Conservation (phyloP, 257 asterid species). For the Ballota nigra region DNA sequence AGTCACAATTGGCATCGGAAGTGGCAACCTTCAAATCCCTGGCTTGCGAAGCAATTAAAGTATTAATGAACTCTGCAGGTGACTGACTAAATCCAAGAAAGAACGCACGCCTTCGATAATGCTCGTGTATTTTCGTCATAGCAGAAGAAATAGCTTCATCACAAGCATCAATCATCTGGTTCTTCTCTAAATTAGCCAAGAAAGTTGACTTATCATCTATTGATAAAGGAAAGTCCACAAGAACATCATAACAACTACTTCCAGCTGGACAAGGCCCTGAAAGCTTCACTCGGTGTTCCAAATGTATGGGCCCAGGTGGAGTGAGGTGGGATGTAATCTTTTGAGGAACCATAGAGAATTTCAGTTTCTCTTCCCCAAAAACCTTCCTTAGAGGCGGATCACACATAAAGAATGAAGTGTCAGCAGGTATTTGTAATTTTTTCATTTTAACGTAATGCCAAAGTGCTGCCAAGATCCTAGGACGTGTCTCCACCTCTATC, state of each 20-base stretch:
- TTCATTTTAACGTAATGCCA: slow-evolving; percentile 74
- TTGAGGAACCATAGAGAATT: slow-evolving; percentile 65
- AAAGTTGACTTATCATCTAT: slow-evolving; percentile 52
- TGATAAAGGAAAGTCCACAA: slow-evolving; percentile 68
- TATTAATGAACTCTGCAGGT: slow-evolving; percentile 80
- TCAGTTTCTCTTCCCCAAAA: slow-evolving; percentile 87
- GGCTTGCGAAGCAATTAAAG: slow-evolving; percentile 77
- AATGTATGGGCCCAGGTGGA: slow-evolving; percentile 77
- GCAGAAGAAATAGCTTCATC: slow-evolving; percentile 71
- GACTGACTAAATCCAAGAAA: slow-evolving; percentile 92
- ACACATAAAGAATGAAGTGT: slow-evolving; percentile 65
- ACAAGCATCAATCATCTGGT: slow-evolving; percentile 51
- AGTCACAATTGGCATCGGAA: slow-evolving; percentile 54
- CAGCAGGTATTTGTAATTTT: slow-evolving; percentile 69
- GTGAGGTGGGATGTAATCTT: slow-evolving; percentile 67
- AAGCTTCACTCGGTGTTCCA: slow-evolving; percentile 83
- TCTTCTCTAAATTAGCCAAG: slow-evolving; percentile 34
- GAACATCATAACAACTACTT: slow-evolving; percentile 74
- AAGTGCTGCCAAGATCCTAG: slow-evolving; percentile 64
- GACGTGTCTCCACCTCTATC: slow-evolving; percentile 76
- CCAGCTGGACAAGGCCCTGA: slow-evolving; percentile 75
- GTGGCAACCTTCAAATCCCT: slow-evolving; percentile 76
- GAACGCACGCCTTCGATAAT: slow-evolving; percentile 49
- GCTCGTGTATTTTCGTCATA: slow-evolving; percentile 58
- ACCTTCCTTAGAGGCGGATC: slow-evolving; percentile 72